These are phyloP conservation scores for Jaltomata sinuosa DNA, from an alignment of 257 asterid genomes.

Conservation along the genomic window DNA sequence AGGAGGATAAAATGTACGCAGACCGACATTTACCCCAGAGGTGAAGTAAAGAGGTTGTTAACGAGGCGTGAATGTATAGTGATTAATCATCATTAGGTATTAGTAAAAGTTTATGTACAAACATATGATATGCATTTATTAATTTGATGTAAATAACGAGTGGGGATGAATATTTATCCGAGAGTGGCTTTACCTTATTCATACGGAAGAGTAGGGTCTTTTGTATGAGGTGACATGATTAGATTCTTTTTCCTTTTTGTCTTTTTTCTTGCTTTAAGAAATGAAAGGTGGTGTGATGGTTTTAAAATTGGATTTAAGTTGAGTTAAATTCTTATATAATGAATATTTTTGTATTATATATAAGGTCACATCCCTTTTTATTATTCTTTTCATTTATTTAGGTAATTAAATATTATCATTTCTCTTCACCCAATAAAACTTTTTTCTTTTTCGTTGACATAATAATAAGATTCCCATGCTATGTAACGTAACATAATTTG, in stretches of 20 bases:
- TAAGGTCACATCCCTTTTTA: background rate
- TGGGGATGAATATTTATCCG: rapidly evolving
- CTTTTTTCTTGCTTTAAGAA: background rate
- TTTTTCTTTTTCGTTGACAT: background rate
- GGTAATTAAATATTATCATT: background rate
- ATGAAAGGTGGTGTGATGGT: background rate
- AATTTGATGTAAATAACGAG: background rate
- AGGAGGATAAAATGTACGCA: too few relatives aligned
- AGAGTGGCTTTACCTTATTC: background rate
- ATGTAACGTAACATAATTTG: background rate
- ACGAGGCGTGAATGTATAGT: background rate
- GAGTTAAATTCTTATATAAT: background rate
- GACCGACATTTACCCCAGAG: too few relatives aligned
- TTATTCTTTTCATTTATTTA: background rate
- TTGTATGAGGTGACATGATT: background rate
- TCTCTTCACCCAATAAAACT: background rate
- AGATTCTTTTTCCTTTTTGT: background rate
- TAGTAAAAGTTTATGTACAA: background rate
- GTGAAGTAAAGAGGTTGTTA: too few relatives aligned
- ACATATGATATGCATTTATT: rapidly evolving
- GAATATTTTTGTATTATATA: background rate
- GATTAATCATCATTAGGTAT: background rate
- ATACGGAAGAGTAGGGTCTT: background rate
- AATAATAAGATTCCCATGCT: conserved; percentile 3
- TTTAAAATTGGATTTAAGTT: background rate